Conservation (phyloP, 257 asterid species). For the Fraxinus pennsylvanica region DNA sequence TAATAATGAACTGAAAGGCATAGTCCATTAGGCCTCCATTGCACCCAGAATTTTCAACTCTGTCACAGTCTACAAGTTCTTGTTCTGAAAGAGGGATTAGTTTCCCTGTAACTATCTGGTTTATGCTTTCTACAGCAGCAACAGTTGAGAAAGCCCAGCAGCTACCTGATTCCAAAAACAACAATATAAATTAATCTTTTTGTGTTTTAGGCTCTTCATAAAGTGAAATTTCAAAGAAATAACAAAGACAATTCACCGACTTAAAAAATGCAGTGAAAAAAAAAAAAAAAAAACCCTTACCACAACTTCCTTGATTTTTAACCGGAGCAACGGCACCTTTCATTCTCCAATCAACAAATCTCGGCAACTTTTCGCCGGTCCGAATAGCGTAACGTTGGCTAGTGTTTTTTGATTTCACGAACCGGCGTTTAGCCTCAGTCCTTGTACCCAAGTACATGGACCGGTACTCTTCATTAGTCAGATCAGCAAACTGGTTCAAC, state of each 20-base stretch:
- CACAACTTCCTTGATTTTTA: constrained; percentile 71
- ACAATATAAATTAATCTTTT: neutral
- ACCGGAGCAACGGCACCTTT: constrained; percentile 66
- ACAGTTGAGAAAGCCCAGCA: constrained; percentile 87
- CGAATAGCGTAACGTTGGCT: constrained; percentile 47
- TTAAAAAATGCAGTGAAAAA: neutral
- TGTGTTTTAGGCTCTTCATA: neutral
- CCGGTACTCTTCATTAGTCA: constrained; percentile 65
- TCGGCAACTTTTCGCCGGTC: constrained; percentile 51
- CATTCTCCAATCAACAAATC: constrained; percentile 74
- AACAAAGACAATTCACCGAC: neutral
- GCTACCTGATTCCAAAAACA: constrained; percentile 44
- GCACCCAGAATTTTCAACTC: constrained; percentile 54
- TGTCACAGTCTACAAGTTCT: constrained; percentile 79
- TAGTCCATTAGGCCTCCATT: constrained; percentile 82
- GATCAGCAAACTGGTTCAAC: constrained; percentile 69
- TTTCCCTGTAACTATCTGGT: constrained; percentile 61
- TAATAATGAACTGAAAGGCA: constrained; percentile 67
- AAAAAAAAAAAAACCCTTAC: constrained; percentile 25
- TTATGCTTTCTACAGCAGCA: constrained; percentile 69
- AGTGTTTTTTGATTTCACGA: constrained; percentile 49
- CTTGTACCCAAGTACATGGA: constrained; percentile 60
- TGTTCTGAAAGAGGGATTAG: constrained; percentile 64
- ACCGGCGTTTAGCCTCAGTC: constrained; percentile 55
- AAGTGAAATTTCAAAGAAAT: neutral